Percentiles rank a stretch among this genome's conserved stretches.
These are phyloP conservation scores for Mortierella sp. DNA, from an alignment of 371 early-diverging fungal genomes.

Conservation along the genomic window DNA sequence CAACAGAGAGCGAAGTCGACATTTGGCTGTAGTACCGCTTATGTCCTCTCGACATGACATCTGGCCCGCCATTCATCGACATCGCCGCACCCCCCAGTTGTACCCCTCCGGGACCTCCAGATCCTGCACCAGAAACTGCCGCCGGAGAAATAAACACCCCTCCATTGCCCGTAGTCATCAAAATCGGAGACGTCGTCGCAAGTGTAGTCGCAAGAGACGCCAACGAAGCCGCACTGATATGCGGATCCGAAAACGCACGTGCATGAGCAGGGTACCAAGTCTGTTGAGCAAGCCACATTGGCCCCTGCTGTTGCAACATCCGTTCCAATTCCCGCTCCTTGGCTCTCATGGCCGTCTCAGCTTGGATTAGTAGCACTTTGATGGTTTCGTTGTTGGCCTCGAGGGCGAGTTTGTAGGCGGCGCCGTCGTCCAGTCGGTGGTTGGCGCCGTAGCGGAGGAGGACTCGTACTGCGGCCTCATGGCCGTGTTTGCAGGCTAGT, in stretches of 20 bases:
- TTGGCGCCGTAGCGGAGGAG: slow-evolving; percentile 78
- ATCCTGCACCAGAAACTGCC: not conserved
- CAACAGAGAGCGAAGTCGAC: slow-evolving; percentile 45
- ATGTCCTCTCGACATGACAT: slow-evolving; percentile 32
- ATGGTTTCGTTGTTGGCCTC: slow-evolving; percentile 46
- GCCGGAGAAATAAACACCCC: not conserved
- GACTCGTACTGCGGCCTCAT: slow-evolving; percentile 74
- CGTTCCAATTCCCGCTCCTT: slow-evolving; percentile 46
- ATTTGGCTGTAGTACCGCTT: slow-evolving; percentile 56
- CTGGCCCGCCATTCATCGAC: not conserved
- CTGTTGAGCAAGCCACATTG: slow-evolving; percentile 21
- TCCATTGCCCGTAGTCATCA: not conserved
- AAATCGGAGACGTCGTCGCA: not conserved
- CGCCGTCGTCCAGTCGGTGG: slow-evolving; percentile 58
- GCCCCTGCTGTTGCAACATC: slow-evolving; percentile 34
- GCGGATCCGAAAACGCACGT: slow-evolving; percentile 20
- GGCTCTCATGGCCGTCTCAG: slow-evolving; percentile 48
- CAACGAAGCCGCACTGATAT: not conserved
- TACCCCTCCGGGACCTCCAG: not conserved
- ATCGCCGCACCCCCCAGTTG: slow-evolving; percentile 1
- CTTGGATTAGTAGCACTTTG: slow-evolving; percentile 41
- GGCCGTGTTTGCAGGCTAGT: slow-evolving; percentile 74
- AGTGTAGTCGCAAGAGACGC: not conserved
- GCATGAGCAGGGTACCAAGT: slow-evolving; percentile 25
- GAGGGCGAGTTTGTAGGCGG: slow-evolving; percentile 49